These are phyloP conservation scores for Cymbopogon citratus DNA, from an alignment of 176 grass and related monocot species.

Conservation along the genomic window DNA sequence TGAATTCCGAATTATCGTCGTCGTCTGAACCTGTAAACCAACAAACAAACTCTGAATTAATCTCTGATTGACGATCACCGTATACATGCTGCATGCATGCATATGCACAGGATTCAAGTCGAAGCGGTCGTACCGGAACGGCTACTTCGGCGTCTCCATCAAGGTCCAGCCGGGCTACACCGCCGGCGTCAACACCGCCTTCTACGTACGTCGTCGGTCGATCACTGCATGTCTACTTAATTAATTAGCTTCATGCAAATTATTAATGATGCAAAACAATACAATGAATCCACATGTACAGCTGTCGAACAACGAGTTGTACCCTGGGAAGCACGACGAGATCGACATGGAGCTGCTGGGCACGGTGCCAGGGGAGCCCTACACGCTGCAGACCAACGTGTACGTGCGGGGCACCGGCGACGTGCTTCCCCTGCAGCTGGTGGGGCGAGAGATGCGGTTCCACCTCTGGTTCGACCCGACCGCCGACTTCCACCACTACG, in stretches of 20 bases:
- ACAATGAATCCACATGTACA: no score
- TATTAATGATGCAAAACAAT: no score
- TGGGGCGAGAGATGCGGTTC: conserved; percentile 80
- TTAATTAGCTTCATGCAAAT: no score
- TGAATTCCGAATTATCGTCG: no score
- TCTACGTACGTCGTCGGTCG: conserved; percentile 63
- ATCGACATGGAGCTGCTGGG: conserved; percentile 83
- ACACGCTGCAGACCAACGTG: conserved; percentile 86
- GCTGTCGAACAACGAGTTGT: conserved; percentile 63
- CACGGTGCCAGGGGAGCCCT: conserved; percentile 67
- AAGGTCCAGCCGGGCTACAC: conserved; percentile 64
- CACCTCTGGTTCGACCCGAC: conserved; percentile 85
- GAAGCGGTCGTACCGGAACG: conserved; percentile 37
- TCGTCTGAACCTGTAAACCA: no score
- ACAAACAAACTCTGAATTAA: no score
- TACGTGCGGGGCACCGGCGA: conserved; percentile 82
- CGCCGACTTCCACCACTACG: conserved; percentile 66
- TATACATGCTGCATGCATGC: background rate
- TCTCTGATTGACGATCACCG: no score
- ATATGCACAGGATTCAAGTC: conserved; percentile 61
- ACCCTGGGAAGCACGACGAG: conserved; percentile 75
- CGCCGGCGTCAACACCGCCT: conserved; percentile 57
- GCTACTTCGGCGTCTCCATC: conserved; percentile 50
- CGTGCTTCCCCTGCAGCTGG: conserved; percentile 17
- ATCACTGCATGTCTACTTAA: no score